Conservation (phyloP, 331 rosid species). For the Saraca asoca region DNA sequence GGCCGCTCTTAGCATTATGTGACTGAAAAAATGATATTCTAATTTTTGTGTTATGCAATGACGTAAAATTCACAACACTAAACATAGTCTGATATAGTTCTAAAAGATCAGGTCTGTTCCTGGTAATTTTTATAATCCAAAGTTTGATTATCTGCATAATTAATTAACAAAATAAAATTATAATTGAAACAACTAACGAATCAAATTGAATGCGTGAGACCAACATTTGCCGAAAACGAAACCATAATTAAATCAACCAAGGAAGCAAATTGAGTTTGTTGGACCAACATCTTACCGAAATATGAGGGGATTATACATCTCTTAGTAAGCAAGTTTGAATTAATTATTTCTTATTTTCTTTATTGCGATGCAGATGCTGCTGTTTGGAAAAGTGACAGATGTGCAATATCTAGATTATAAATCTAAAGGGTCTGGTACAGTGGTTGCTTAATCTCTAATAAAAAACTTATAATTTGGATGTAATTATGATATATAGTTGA, state of each 20-base stretch:
- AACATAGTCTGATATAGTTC: conserved; percentile 20
- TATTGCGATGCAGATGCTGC: conserved; percentile 12
- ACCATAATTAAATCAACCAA: conserved; percentile 16
- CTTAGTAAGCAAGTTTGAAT: background rate
- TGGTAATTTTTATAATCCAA: background rate
- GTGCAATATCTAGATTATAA: background rate
- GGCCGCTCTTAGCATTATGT: conserved; percentile 10
- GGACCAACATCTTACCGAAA: conserved; percentile 30
- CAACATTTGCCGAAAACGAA: conserved; percentile 29
- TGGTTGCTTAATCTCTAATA: conserved; percentile 26
- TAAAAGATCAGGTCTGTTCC: conserved; percentile 43
- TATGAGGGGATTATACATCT: background rate
- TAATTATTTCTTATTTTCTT: background rate
- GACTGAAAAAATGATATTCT: conserved; percentile 22
- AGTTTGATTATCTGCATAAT: background rate
- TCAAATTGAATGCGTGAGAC: background rate
- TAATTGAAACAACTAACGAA: conserved; percentile 5
- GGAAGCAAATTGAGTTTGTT: conserved; percentile 12
- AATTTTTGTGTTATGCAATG: conserved; percentile 9
- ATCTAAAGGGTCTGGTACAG: background rate
- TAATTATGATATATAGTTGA: conserved; percentile 27
- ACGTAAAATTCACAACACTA: conserved; percentile 42
- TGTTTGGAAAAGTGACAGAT: conserved; percentile 3
- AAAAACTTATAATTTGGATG: conserved; percentile 11
- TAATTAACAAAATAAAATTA: background rate